Evolutionary conservation across 768 basidiomycete species (phyloP), one percentile per base, ranked within the genome.

Genomic region (Chalciporus piperatus): DNA sequence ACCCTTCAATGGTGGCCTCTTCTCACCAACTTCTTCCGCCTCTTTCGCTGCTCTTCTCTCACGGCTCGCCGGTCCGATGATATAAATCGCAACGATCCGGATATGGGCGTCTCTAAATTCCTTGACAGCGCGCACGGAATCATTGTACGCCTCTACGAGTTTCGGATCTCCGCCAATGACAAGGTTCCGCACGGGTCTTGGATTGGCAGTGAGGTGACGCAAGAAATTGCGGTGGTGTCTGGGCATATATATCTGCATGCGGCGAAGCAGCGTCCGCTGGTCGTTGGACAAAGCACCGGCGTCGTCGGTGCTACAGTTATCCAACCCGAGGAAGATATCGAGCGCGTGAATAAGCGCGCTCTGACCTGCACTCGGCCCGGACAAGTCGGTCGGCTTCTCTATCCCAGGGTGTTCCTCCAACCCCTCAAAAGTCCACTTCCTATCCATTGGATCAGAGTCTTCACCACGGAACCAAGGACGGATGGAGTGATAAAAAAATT

Each of bases 231-330:
- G 84, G 63, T 92, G 90, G 56, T 84, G 81, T 11, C 81, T 77
- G 6, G 91, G 89, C 91, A 93, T 93, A 69, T 93, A 92, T 7
- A 72, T 68, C 48, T 86, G 79, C 89, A 92, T 90, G 30, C 85
- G 78, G 44, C 79, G 72, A 49, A 92, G 77, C 63, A 90, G 84
- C 7, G 80, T 52, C 59, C 59, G 49, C 32, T 52, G 50, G 45
- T 62, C 55, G 2, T 57, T 52, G 11, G 35, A 25, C 19, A 22
- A 19, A 5, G 38, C 66, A 35, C 48, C 39, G 25, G 45, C 25
- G 46, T 41, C 45, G 1, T 46, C 43, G 2, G 65, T 61, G 50
- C 69, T 69, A 30, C 72, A 71, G 50, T 73, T 71, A 59, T 86
- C 82, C 6, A 89, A 73, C 12, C 86, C 85, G 9, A 90, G 74